These are phyloP conservation scores for Phialophora expanda DNA, from an alignment of 2,329 filamentous ascomycete species.

Conservation along the genomic window DNA sequence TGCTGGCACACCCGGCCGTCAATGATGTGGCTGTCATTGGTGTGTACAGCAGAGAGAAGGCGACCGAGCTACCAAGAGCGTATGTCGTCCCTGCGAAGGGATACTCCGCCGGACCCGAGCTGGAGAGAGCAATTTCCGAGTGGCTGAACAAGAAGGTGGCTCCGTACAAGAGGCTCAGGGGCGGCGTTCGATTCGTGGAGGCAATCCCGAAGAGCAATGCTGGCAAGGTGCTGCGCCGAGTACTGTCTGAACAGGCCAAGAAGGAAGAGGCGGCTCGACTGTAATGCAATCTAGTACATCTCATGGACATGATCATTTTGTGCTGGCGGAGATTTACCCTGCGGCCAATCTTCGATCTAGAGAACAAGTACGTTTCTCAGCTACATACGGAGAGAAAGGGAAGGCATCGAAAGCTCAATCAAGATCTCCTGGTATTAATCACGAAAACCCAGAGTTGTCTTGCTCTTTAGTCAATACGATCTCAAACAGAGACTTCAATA, in stretches of 20 bases:
- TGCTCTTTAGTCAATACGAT: background rate
- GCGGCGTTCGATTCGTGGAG: slow-evolving; percentile 55
- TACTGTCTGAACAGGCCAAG: slow-evolving; percentile 26
- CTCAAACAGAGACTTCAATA: background rate
- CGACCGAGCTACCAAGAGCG: slow-evolving; percentile 70
- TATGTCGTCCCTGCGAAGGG: slow-evolving; percentile 64
- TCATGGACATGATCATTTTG: background rate
- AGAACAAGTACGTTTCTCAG: background rate
- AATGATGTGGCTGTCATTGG: slow-evolving; percentile 69
- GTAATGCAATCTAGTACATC: background rate
- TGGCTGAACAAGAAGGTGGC: slow-evolving; percentile 54
- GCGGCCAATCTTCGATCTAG: background rate
- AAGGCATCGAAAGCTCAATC: background rate
- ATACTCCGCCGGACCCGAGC: slow-evolving; percentile 54
- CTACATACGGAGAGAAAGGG: background rate
- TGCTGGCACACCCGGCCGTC: slow-evolving; percentile 57
- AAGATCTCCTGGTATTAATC: background rate
- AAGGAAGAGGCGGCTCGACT: slow-evolving; percentile 17
- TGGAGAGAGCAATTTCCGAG: slow-evolving; percentile 51
- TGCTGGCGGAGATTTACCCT: background rate
- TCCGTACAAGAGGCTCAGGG: slow-evolving; percentile 53
- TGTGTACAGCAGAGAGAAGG: slow-evolving; percentile 48
- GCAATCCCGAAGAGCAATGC: slow-evolving; percentile 52
- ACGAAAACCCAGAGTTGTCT: background rate
- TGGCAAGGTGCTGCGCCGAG: slow-evolving; percentile 26